These are phyloP conservation scores for Daedaleopsis nitida DNA, from an alignment of 768 basidiomycete genomes.

Conservation along the genomic window DNA sequence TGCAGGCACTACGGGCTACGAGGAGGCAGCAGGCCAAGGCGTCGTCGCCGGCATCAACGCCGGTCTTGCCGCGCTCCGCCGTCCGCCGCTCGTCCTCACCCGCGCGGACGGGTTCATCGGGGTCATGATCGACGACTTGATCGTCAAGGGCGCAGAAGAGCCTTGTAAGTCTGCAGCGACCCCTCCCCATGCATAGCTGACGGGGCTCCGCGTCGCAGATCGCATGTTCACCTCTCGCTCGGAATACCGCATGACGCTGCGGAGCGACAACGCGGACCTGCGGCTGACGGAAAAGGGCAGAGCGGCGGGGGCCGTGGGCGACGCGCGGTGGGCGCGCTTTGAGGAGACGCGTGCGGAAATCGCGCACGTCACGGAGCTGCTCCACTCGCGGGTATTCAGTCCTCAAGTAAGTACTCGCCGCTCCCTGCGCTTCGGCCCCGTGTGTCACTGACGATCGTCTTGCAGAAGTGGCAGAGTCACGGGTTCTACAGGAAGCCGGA, in stretches of 20 bases:
- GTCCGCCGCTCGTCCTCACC: slow-evolving; percentile 62
- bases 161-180: slow-evolving; percentile 60
- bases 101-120: slow-evolving; percentile 89
- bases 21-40: slow-evolving; percentile 92
- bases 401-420: slow-evolving; percentile 39
- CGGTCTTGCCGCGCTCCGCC: slow-evolving; percentile 62
- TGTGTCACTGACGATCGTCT: too few relatives aligned
- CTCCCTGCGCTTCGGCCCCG: too few relatives aligned
- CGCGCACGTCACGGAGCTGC: slow-evolving; percentile 33
- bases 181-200: not conserved
- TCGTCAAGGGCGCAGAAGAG: slow-evolving; percentile 87
- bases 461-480: slow-evolving; percentile 43
- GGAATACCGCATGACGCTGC: slow-evolving; percentile 86
- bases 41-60: slow-evolving; percentile 89
- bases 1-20: slow-evolving; percentile 87
- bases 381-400: slow-evolving; percentile 38
- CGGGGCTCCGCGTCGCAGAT: slow-evolving; percentile 44
- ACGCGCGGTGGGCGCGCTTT: slow-evolving; percentile 46
- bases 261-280: slow-evolving; percentile 88
- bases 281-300: slow-evolving; percentile 79
- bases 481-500: slow-evolving; percentile 46
- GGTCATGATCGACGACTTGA: slow-evolving; percentile 91
- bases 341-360: slow-evolving; percentile 36
- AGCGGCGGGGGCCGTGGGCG: slow-evolving; percentile 42
- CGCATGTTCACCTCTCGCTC: slow-evolving; percentile 93